phyloP scores from a whole-genome alignment of 306 rosid genomes.

The Mucuna pruriens region DNA sequence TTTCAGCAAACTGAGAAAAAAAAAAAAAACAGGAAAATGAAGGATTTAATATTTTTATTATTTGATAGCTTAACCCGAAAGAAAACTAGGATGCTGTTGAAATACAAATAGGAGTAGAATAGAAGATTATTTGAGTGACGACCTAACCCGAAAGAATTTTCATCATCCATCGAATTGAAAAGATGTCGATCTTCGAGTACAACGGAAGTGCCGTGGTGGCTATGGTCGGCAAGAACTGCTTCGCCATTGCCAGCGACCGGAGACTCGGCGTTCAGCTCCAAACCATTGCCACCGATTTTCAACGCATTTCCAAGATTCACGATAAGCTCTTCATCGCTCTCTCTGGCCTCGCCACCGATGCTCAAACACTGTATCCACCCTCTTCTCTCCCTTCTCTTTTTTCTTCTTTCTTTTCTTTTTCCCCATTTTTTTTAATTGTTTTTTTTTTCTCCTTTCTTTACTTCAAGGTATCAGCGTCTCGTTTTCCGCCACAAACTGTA shows the following conservation, averaged over 20 bases:
- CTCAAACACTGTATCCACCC: conserved; percentile 74
- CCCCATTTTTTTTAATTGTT: background rate
- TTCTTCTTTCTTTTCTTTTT: too few relatives aligned
- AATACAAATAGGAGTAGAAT: too few relatives aligned
- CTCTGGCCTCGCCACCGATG: conserved; percentile 93
- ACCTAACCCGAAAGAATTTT: background rate
- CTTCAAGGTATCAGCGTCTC: conserved; percentile 72
- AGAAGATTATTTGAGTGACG: too few relatives aligned
- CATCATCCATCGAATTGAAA: background rate
- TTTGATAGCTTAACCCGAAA: conserved; percentile 18
- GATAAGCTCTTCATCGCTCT: conserved; percentile 86
- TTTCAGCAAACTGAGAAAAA: too few relatives aligned
- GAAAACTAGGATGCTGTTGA: conserved; percentile 1
- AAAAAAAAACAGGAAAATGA: too few relatives aligned
- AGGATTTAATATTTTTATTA: background rate
- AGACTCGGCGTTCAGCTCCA: conserved; percentile 98
- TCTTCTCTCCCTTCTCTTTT: background rate
- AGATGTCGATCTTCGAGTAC: conserved; percentile 88
- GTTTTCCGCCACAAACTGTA: conserved; percentile 87
- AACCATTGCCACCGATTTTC: conserved; percentile 93
- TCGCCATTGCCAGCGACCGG: conserved; percentile 97
- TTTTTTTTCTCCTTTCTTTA: background rate
- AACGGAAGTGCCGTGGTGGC: conserved; percentile 95
- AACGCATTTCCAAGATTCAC: conserved; percentile 76
- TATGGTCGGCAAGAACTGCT: conserved; percentile 98